Base-by-base conservation (phyloP, 2,329 filamentous ascomycete species). In the Teratosphaeria pseudoeucalypti region DNA sequence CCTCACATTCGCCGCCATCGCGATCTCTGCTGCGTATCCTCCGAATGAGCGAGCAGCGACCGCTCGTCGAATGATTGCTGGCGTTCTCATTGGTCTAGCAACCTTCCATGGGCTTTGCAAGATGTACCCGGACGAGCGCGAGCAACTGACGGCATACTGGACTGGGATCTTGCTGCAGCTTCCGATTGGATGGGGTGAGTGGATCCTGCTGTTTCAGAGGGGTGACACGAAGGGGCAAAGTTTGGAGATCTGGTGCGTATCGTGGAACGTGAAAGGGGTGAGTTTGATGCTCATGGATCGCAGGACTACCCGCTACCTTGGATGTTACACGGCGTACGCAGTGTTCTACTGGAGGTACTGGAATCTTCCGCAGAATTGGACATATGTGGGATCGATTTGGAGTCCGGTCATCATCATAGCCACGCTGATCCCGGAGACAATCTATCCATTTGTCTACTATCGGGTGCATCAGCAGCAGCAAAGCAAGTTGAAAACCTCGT, bases 121-220 rank as follows among this genome's bases (percentile, higher is more conserved):
- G 34, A 47, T 62, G 27, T 76, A 68, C 66, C 72, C 72, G 1
- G 73, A 75, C 62, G 73, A 75, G 62, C 67, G 73, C 26, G 72
- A 75, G 63, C 73, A 75, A 56, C 59, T 74, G 27, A 76, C 73
- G 3, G 74, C 73, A 23, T 76, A 73, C 58, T 76, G 72, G 70
- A 75, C 73, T 16, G 73, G 74, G 0, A 54, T 73, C 37, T 64
- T 72, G 55, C 58, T 76, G 32, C 70, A 76, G 57, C 63, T 75
- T 54, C 74, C 73, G 6, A 76, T 76, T 58, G 70, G 72, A 14
- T 74, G 71, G 71, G 73, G 70, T 0, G 68, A 68, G 49, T 56
- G 75, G 16, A 64, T 63, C 26, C 63, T 68, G 39, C 66, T 75
- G 57, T 34, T 74, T 29, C 66, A 66, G 39, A 62, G 70, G 23